phyloP scores from a whole-genome alignment of 768 basidiomycete species.

The Trametes coccinea region DNA sequence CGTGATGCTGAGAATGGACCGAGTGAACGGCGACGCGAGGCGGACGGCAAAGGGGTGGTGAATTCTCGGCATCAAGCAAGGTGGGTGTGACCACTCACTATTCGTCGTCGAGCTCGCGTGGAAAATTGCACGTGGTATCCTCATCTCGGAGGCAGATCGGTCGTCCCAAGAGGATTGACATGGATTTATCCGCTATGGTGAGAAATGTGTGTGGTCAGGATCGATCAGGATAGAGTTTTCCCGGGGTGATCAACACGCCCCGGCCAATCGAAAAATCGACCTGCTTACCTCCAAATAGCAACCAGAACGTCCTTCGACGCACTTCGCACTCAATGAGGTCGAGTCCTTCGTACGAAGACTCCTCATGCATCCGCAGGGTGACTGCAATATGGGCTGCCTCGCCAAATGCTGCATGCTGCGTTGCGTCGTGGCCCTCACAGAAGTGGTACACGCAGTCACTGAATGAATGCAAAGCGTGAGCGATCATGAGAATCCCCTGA shows the following conservation, averaged over 20 bases:
- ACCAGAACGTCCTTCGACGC: constrained; percentile 84
- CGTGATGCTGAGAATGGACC: constrained; percentile 61
- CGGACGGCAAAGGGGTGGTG: constrained; percentile 24
- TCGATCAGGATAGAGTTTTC: constrained; percentile 21
- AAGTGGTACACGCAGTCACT: constrained; percentile 88
- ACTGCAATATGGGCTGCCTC: constrained; percentile 85
- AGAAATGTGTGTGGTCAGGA: constrained; percentile 1
- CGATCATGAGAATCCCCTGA: constrained; percentile 3
- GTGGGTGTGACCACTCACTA: constrained; percentile 57
- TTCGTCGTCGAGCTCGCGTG: constrained; percentile 86
- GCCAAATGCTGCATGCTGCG: constrained; percentile 84
- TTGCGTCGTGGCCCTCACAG: constrained; percentile 85
- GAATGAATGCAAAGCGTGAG: constrained; percentile 11
- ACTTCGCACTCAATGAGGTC: constrained; percentile 89
- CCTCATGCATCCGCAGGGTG: constrained; percentile 84
- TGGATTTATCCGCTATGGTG: constrained; percentile 78
- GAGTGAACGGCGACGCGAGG: constrained; percentile 1
- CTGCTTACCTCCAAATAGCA: constrained; percentile 78
- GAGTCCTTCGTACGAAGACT: constrained; percentile 76
- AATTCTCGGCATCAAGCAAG: constrained; percentile 31
- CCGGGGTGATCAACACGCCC: constrained; percentile 3
- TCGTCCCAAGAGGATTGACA: constrained; percentile 80
- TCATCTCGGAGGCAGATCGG: constrained; percentile 88
- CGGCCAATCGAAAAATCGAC: constrained; percentile 17
- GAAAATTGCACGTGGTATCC: constrained; percentile 82